Evolutionary conservation across 1,139 yeast species (phyloP).

Genomic region (Nakaseomyces delphensis): DNA sequence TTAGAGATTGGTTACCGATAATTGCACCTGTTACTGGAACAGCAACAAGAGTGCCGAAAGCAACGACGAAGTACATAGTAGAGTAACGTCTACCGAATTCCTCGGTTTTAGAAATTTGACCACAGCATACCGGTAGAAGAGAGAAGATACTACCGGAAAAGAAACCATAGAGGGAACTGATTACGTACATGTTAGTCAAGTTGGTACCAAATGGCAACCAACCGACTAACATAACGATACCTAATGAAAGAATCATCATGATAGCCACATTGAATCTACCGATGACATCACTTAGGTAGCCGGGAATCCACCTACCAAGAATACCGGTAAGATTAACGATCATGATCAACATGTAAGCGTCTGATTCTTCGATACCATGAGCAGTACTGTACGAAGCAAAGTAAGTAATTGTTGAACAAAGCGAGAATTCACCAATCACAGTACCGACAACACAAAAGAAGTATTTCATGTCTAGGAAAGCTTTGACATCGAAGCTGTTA

Average conservation of each 20-base stretch:
- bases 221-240: constrained; percentile 37
- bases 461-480: constrained; percentile 37
- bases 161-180: constrained; percentile 46
- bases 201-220: constrained; percentile 41
- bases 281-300: constrained; percentile 39
- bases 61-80: constrained; percentile 55
- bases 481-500: constrained; percentile 37
- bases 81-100: constrained; percentile 64
- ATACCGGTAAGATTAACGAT: constrained; percentile 43
- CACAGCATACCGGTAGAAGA: constrained; percentile 43
- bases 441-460: constrained; percentile 37
- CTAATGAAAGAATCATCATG: constrained; percentile 33
- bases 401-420: constrained; percentile 39
- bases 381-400: constrained; percentile 43
- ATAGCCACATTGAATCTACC: constrained; percentile 49
- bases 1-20: constrained; percentile 26
- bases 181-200: constrained; percentile 37
- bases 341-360: constrained; percentile 41
- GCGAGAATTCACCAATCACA: constrained; percentile 36
- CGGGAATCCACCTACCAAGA: constrained; percentile 44
- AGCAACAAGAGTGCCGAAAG: constrained; percentile 48
- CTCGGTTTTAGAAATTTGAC: constrained; percentile 56
- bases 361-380: constrained; percentile 36
- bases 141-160: constrained; percentile 43
- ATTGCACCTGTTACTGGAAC: constrained; percentile 49